Percentiles rank a stretch among this genome's conserved stretches.
Conservation (phyloP, 78 protist genomes). For the Protostelium mycophagum region DNA sequence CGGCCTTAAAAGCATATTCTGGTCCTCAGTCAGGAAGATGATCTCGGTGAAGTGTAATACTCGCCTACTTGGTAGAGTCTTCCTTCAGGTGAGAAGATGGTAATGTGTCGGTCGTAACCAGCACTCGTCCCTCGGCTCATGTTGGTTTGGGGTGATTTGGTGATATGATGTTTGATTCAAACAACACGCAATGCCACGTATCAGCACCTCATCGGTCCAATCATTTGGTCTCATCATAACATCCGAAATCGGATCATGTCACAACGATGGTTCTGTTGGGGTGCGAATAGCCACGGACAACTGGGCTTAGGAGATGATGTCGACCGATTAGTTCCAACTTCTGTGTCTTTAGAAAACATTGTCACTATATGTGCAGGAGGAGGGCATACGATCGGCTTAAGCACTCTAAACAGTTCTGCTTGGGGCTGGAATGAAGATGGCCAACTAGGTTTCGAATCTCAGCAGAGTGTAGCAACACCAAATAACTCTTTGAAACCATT, state of each 20-base stretch:
- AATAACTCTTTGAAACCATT: too few species aligned
- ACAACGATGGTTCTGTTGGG: background rate
- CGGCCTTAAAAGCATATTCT: slow-evolving; percentile 95
- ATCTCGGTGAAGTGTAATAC: background rate
- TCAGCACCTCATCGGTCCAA: background rate
- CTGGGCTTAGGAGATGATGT: background rate
- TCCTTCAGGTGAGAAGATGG: slow-evolving; percentile 97
- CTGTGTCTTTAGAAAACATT: background rate
- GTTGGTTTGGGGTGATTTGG: background rate
- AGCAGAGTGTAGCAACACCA: background rate
- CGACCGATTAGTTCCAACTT: background rate
- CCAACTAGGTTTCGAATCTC: background rate
- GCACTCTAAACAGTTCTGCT: too few species aligned
- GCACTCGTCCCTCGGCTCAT: slow-evolving; percentile 31
- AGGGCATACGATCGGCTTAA: background rate
- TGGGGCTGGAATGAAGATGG: background rate
- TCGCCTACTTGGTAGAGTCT: slow-evolving; percentile 94
- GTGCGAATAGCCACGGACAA: background rate
- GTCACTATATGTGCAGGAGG: background rate
- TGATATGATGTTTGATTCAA: background rate
- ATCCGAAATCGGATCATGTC: background rate
- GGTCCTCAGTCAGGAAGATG: background rate
- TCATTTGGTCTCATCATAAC: background rate
- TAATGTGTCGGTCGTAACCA: slow-evolving; percentile 94
- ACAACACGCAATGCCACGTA: background rate